Base-by-base conservation (phyloP, 306 rosid genomes). In the Aeschynomene evenia region DNA sequence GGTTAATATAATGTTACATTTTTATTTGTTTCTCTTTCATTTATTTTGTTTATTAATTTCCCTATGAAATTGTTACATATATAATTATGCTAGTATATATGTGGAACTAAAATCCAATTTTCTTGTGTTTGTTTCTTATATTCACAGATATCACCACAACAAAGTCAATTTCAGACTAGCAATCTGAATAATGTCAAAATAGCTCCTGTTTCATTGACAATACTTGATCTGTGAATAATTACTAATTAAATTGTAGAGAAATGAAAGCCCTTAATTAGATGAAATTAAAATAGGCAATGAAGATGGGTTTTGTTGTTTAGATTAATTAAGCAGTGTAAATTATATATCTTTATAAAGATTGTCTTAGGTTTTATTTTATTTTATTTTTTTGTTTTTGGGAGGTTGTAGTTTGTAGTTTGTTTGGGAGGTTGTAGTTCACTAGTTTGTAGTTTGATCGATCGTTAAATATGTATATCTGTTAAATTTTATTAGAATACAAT, bases 131-230 rank as follows among this genome's bases (percentile, higher is more conserved):
- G 11, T 40, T 52, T 2, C 49, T 9, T 23, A 54, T 73, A n/a
- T n/a, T n/a, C n/a, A 72, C 81, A 92, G 98, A 68, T 89, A 37
- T 22, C 6, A 3, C 95, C 91, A 18, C 20, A 46, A 22, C 40
- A 0, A 59, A 66, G 52, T 76, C 65, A 31, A 24, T 76, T 92
- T 3, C 63, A 76, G 63, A 50, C 70, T 24, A 80, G 72, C 7
- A 46, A 63, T 6, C 72, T 80, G 31, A 79, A 89, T 79, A 66
- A 60, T 9, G 74, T 65, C 18, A 31, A 28, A 16, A 48, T 87
- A 51, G 66, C 71, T 23, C 83, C 98, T 1, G 16, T 69, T 63
- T 92, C 98, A 33, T 29, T 92, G 8, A 83, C 85, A n/a, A 80
- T 87, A 9, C 49, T 87, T 76, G 96, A 92, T 70, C 70, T 92